These are phyloP conservation scores for Mycena amicta DNA, from an alignment of 768 basidiomycete genomes.

Conservation along the genomic window DNA sequence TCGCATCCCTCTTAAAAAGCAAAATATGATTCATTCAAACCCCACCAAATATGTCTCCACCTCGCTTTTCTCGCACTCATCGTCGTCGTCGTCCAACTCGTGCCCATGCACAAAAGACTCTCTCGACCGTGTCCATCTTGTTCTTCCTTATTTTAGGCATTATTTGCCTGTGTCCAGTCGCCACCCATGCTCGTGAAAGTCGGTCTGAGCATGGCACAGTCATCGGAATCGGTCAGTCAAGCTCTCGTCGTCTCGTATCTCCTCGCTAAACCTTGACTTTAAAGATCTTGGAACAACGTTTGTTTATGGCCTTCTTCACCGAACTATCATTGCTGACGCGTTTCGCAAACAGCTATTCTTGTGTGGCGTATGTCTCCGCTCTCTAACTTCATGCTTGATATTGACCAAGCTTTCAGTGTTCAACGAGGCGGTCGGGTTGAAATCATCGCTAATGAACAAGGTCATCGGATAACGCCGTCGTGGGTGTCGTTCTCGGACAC, in stretches of 20 bases:
- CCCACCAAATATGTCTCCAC: slow-evolving; percentile 51
- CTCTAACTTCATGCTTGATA: slow-evolving; percentile 3
- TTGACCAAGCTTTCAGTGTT: slow-evolving; percentile 12
- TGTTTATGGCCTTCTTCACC: slow-evolving; percentile 20
- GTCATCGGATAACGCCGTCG: slow-evolving; percentile 65
- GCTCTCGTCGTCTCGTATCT: background rate
- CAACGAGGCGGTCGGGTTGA: too few relatives aligned
- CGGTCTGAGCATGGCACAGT: slow-evolving; percentile 74
- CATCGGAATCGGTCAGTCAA: slow-evolving; percentile 71
- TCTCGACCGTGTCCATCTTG: slow-evolving; percentile 49
- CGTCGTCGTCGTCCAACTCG: slow-evolving; percentile 8
- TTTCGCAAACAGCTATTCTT: slow-evolving; percentile 64
- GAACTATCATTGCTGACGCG: slow-evolving; percentile 11
- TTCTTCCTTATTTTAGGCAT: slow-evolving; percentile 60
- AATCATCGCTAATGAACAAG: slow-evolving; percentile 59
- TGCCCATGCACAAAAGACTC: slow-evolving; percentile 56
- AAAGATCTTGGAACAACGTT: slow-evolving; percentile 81
- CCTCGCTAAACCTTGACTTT: slow-evolving; percentile 7
- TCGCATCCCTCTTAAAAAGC: too few relatives aligned
- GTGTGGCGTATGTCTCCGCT: slow-evolving; percentile 39
- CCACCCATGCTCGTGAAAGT: slow-evolving; percentile 50
- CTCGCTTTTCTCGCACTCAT: slow-evolving; percentile 4
- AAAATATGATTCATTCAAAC: background rate
- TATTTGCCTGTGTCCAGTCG: slow-evolving; percentile 67
- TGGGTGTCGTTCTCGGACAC: slow-evolving; percentile 63